Base-by-base conservation (phyloP, 805 yeast genomes). In the Metschnikowia henanensis region DNA sequence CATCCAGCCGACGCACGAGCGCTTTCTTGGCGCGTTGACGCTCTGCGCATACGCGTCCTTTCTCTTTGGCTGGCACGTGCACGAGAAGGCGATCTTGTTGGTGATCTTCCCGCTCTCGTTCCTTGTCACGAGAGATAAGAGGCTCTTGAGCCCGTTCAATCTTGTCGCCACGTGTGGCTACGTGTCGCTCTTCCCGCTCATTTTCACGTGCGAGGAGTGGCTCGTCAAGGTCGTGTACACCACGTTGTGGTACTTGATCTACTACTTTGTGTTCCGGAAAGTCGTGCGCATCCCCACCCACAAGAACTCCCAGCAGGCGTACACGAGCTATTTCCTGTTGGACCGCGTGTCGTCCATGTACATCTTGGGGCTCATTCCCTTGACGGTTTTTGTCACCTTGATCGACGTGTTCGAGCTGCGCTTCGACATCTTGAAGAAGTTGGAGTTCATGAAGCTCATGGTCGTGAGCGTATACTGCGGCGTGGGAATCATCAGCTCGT, bases 21-120 rank as follows among this genome's bases (percentile, higher is more conserved):
- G 95, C 51, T 94, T 94, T 54, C 62, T 91, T 15, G 97, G 95
- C 0, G 79, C 91, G 1, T 66, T 94, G 55, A 84, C 97, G 0
- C 73, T 92, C 37, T 92, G 98, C 65, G 98, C 95, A 4, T 88
- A 80, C 66, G 83, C 96, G 0, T 86, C 96, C 2, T 94, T 87
- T 59, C 66, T 94, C 37, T 94, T 94, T 65, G 99, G 99, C 5
- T 94, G 98, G 97, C 98, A 94, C 59, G 99, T 94, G 19, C 99
- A 94, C 67, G 99, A 94, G 65, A 94, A 94, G 74, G 98, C 98
- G 0, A 80, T 94, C n/a, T 75, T 94, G 73, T 63, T 91, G 17
- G 84, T 92, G 3, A 85, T 94, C 7, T 78, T 94, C 52, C 99
- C 99, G 1, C 82, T 88, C 62, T 76, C 94, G 6, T 83, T 94